These are phyloP conservation scores for Boletus insuetus DNA, from an alignment of 768 basidiomycete species.

Conservation along the genomic window DNA sequence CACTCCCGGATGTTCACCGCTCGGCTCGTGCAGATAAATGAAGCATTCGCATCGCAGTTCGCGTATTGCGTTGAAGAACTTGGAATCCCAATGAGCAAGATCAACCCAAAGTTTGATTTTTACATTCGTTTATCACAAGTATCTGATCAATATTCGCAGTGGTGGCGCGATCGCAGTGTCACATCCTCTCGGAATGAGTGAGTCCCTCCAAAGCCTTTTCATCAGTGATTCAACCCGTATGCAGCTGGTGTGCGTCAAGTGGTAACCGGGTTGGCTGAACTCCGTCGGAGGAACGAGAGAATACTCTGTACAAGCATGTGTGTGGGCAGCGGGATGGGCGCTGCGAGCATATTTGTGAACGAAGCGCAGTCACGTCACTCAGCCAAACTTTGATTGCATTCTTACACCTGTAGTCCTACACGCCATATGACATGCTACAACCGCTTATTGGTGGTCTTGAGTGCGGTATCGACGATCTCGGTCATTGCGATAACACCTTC, in stretches of 20 bases:
- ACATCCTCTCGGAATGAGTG: constrained; percentile 85
- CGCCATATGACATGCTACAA: background rate
- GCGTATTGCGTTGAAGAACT: constrained; percentile 89
- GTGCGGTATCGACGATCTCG: constrained; percentile 58
- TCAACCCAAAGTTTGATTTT: constrained; percentile 74
- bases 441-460: constrained; percentile 29
- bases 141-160: constrained; percentile 36
- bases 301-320: constrained; percentile 83
- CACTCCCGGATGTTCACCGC: background rate
- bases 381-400: no score
- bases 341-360: constrained; percentile 77
- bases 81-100: constrained; percentile 69
- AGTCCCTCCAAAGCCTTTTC: constrained; percentile 20
- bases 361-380: constrained; percentile 38
- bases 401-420: background rate
- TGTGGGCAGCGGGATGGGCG: constrained; percentile 87
- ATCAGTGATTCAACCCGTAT: constrained; percentile 14
- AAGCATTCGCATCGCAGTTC: constrained; percentile 92
- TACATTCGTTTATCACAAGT: background rate
- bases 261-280: constrained; percentile 82
- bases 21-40: constrained; percentile 59
- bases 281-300: constrained; percentile 63
- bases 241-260: constrained; percentile 83
- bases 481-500: constrained; percentile 71
- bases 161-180: constrained; percentile 85